A percentile compares a stretch with the other conserved stretches of the same genome.
phyloP scores from a whole-genome alignment of 2,329 filamentous ascomycete species.

The Trichoderma afroharzianum region DNA sequence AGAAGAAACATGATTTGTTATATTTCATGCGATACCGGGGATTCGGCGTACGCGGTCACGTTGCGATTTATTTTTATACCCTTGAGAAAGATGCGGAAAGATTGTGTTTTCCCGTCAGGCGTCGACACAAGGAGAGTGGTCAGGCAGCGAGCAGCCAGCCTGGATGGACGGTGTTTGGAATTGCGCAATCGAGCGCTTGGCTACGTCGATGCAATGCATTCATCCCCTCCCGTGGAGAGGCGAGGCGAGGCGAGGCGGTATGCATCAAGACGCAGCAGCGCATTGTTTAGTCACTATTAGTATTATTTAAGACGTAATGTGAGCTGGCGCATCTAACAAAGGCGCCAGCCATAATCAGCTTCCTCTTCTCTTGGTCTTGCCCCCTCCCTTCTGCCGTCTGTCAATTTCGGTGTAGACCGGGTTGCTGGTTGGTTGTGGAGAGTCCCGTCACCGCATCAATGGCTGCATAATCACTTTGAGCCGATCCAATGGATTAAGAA shows the following conservation, averaged over 20 bases:
- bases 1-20: not conserved
- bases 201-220: constrained; percentile 8
- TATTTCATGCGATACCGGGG: not conserved
- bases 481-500: not conserved
- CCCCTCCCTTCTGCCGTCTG: not conserved
- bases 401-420: constrained; percentile 21
- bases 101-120: not conserved
- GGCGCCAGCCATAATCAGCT: constrained; percentile 3
- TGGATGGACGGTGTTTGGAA: not conserved
- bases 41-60: not conserved
- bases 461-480: constrained; percentile 3
- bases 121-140: constrained; percentile 4
- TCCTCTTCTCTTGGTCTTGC: not conserved
- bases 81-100: not conserved
- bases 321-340: not conserved
- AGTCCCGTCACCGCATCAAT: constrained; percentile 13
- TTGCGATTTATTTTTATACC: constrained; percentile 8
- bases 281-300: not conserved
- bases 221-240: not conserved
- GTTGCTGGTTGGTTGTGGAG: constrained; percentile 20
- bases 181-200: not conserved
- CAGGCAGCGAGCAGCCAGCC: not conserved
- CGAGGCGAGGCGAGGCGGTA: constrained; percentile 7
- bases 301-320: constrained; percentile 18
- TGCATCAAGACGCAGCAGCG: constrained; percentile 8